Evolutionary conservation across 2,329 filamentous ascomycete species (phyloP), one percentile per base, ranked within the genome.

Genomic region (Fusarium nisikadoi): DNA sequence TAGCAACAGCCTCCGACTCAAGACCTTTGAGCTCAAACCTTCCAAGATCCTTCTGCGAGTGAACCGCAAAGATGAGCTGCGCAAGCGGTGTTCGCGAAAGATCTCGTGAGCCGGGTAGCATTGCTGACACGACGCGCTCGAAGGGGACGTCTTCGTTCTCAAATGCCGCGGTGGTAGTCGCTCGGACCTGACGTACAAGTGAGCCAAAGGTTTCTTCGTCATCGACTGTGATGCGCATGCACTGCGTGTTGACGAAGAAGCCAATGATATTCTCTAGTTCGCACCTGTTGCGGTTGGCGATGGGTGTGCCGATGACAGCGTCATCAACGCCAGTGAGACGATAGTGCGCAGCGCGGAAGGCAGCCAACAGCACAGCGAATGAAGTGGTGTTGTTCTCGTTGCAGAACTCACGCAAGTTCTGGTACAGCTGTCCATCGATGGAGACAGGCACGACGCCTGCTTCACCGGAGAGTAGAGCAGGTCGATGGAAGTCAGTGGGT

Each of bases 241-340:
- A 76, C 38, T 79, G 78, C 0, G 70, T 60, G 35, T 77, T 78
- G 47, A 77, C 77, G 20, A 78, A 78, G 65, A 75, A 76, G 2
- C 75, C 77, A 12, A 78, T 70, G 1, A 76, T 67, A 17, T 73
- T 52, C 31, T 74, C 58, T 1, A 75, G 6, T 14, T 77, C 75
- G 19, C 45, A 50, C 2, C 65, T 41, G 12, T 75, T 57, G 0
- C 75, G 68, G 16, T 75, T 77, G 2, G 75, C 70, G 4, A 70
- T 75, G 1, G 68, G 62, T 4, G 54, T 65, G 0, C 77, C 78
- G 6, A 79, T 68, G 1, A 65, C 70, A 2, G 75, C 71, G 52
- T 79, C 78, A 10, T 65, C 63, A 9, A 25, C 42, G 1, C 73
- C 75, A 0, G 76, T 79, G 4, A 79, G 70, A 23, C 76, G 76